Conservation (phyloP, 1,284 basidiomycete species). For the Ceratobasidium theobromae region DNA sequence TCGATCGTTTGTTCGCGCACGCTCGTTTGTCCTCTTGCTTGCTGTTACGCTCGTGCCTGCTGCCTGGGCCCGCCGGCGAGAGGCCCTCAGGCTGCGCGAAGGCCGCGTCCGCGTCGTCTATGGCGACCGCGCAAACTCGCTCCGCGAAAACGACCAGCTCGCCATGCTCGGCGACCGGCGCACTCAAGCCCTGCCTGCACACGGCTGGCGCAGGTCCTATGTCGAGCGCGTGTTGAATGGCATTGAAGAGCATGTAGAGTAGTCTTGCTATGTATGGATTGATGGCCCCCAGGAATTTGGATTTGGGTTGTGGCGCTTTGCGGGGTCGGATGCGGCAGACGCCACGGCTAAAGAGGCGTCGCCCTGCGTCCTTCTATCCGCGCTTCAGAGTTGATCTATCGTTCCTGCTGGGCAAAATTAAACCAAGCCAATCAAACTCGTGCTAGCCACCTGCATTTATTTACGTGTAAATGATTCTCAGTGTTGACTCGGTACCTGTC, state of each 20-base stretch:
- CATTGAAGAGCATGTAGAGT: conserved; percentile 30
- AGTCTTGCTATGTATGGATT: not conserved
- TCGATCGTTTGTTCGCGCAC: conserved; percentile 51
- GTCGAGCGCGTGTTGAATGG: conserved; percentile 24
- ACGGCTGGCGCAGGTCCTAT: conserved; percentile 11
- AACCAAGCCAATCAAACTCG: too few relatives aligned
- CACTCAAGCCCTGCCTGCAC: not conserved
- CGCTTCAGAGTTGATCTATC: too few relatives aligned
- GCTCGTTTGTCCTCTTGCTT: conserved; percentile 60
- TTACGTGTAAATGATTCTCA: too few relatives aligned
- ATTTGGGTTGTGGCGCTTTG: too few relatives aligned
- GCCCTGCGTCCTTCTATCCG: too few relatives aligned
- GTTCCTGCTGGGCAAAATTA: too few relatives aligned
- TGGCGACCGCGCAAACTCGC: conserved; percentile 51
- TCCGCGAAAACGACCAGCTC: conserved; percentile 34
- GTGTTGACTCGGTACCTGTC: too few relatives aligned
- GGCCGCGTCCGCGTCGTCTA: conserved; percentile 60
- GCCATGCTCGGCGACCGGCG: conserved; percentile 32
- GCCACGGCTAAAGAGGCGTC: too few relatives aligned
- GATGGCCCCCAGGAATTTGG: not conserved
- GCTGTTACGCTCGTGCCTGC: conserved; percentile 69
- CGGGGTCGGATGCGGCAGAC: too few relatives aligned
- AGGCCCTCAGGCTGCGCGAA: conserved; percentile 61
- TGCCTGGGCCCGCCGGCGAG: conserved; percentile 68
- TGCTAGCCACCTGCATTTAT: too few relatives aligned